Conservation (phyloP, 2,329 filamentous ascomycete genomes). For the Beauveria sp. region DNA sequence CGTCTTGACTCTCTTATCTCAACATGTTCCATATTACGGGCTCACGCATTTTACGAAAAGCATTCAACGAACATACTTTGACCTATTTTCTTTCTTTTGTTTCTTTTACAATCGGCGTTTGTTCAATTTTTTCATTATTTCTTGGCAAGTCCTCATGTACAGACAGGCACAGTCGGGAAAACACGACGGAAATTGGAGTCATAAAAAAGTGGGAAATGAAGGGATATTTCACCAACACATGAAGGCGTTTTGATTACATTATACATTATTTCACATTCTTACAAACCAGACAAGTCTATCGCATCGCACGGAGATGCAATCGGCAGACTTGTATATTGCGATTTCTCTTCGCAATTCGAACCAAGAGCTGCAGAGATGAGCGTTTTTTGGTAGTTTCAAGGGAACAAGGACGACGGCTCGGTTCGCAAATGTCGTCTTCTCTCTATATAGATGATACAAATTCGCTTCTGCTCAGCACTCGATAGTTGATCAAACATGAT, state of each 20-base stretch:
- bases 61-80: slow-evolving; percentile 4
- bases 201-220: slow-evolving; percentile 5
- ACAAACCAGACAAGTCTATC: background rate
- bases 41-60: slow-evolving; percentile 9
- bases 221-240: background rate
- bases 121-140: background rate
- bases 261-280: background rate
- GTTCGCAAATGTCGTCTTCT: background rate
- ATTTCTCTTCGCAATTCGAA: background rate
- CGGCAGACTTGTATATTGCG: background rate
- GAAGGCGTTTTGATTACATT: slow-evolving; percentile 1
- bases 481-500: background rate
- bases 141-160: background rate
- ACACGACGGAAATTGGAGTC: slow-evolving; percentile 2
- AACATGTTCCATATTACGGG: background rate
- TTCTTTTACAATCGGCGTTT: background rate
- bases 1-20: background rate
- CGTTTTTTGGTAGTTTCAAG: slow-evolving; percentile 12
- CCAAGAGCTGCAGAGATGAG: background rate
- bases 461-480: background rate
- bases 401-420: slow-evolving; percentile 1
- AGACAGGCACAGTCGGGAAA: background rate
- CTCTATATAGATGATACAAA: slow-evolving; percentile 10
- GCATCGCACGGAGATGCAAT: background rate
- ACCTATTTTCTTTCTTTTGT: background rate